Percentiles rank a stretch among this genome's conserved stretches.
Evolutionary conservation across 163 green algal genomes (phyloP).

Genomic region (Chloromonas sp.): DNA sequence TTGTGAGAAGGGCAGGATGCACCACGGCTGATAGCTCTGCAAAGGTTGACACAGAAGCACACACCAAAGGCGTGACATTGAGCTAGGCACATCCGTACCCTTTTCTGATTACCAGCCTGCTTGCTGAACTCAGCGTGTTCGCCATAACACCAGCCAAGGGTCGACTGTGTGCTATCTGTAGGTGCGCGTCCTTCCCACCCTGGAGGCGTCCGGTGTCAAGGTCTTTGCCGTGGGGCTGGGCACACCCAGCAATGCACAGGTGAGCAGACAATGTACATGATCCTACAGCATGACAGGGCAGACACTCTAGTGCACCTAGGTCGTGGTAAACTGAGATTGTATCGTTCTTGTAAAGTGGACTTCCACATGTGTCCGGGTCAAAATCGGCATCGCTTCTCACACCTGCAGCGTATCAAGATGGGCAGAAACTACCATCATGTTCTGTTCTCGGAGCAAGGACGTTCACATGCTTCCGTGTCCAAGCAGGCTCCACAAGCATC

Average conservation of each 20-base stretch:
- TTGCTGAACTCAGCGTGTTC: too few species aligned
- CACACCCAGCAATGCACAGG: conserved; percentile 38
- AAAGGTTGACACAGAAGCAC: too few species aligned
- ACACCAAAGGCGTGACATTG: too few species aligned
- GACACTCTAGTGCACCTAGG: too few species aligned
- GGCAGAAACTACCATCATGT: not conserved
- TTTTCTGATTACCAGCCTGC: too few species aligned
- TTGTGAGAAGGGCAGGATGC: too few species aligned
- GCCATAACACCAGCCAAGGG: too few species aligned
- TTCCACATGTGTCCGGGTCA: not conserved
- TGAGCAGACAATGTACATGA: not conserved
- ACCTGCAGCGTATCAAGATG: not conserved
- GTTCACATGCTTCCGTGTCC: not conserved
- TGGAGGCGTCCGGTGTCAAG: conserved; percentile 34
- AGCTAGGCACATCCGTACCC: too few species aligned
- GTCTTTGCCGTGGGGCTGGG: conserved; percentile 54
- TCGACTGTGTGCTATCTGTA: not conserved
- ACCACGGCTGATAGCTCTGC: too few species aligned
- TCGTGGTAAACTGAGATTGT: not conserved
- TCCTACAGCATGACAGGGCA: not conserved
- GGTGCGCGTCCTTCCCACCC: conserved; percentile 27
- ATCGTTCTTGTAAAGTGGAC: not conserved
- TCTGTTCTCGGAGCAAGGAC: not conserved
- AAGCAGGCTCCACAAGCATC: not conserved
- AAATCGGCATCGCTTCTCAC: not conserved